phyloP scores from a whole-genome alignment of 192 early-diverging fungal genomes.

The Coemansia reversa region DNA sequence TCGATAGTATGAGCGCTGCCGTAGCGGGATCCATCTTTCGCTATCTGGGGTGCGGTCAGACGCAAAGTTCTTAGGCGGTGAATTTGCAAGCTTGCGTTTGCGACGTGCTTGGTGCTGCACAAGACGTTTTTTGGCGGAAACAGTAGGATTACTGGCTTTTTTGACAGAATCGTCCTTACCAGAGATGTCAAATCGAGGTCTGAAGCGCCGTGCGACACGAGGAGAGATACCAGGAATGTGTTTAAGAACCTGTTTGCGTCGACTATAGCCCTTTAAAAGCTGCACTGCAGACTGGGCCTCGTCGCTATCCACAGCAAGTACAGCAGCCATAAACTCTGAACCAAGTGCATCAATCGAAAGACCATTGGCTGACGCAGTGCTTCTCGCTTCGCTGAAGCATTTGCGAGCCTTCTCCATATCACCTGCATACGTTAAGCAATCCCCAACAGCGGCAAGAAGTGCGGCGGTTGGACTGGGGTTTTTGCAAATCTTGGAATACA shows the following conservation, averaged over 20 bases:
- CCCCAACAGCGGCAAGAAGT: slow-evolving; percentile 29
- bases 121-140: background rate
- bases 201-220: slow-evolving; percentile 31
- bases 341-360: background rate
- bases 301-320: slow-evolving; percentile 12
- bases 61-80: slow-evolving; percentile 42
- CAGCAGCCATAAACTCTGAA: slow-evolving; percentile 19
- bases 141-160: background rate
- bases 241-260: slow-evolving; percentile 8
- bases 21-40: slow-evolving; percentile 52
- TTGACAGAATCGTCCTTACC: background rate
- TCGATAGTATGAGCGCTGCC: slow-evolving; percentile 52
- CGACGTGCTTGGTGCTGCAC: slow-evolving; percentile 27
- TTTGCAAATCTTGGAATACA: slow-evolving; percentile 9
- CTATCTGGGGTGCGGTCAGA: slow-evolving; percentile 29
- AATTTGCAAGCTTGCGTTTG: slow-evolving; percentile 27
- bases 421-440: slow-evolving; percentile 39
- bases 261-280: slow-evolving; percentile 26
- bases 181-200: slow-evolving; percentile 9
- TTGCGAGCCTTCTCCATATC: slow-evolving; percentile 7
- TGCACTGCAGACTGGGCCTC: slow-evolving; percentile 6
- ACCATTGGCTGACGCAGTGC: background rate
- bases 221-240: slow-evolving; percentile 28
- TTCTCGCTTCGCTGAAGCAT: slow-evolving; percentile 20
- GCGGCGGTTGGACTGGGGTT: slow-evolving; percentile 2